Conservation (phyloP, 169 alveolate genomes). For the Plasmodium vivax region DNA sequence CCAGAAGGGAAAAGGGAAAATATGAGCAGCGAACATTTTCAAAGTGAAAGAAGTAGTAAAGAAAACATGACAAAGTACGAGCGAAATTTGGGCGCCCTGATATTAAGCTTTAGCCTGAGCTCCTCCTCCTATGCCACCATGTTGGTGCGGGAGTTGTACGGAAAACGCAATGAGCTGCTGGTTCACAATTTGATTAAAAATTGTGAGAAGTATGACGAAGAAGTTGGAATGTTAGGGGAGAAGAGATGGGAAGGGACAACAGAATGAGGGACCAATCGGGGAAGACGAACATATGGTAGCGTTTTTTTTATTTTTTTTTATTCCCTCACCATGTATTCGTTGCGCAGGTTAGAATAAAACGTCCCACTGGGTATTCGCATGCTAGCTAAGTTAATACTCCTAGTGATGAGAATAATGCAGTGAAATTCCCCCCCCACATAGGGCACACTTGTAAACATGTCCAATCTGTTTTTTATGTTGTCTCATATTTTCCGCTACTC, state of each 20-base stretch:
- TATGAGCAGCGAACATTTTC: background rate
- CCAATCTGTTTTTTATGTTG: background rate
- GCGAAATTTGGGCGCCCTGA: conserved; percentile 30
- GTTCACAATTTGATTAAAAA: conserved; percentile 45
- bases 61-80: background rate
- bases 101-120: conserved; percentile 56
- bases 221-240: background rate
- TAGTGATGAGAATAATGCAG: too few relatives aligned
- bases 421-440: background rate
- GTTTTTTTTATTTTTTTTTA: too few relatives aligned
- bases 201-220: conserved; percentile 44
- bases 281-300: background rate
- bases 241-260: background rate
- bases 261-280: background rate
- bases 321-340: background rate
- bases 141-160: conserved; percentile 70
- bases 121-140: conserved; percentile 75
- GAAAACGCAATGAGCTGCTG: conserved; percentile 59
- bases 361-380: background rate
- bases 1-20: background rate
- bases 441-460: background rate
- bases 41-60: background rate
- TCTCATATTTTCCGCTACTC: background rate
- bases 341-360: background rate
- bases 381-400: background rate